A percentile compares a stretch with the other conserved stretches of the same genome.
These are phyloP conservation scores for Podospora fimiseda DNA, from an alignment of 495 filamentous ascomycete genomes.

Conservation along the genomic window DNA sequence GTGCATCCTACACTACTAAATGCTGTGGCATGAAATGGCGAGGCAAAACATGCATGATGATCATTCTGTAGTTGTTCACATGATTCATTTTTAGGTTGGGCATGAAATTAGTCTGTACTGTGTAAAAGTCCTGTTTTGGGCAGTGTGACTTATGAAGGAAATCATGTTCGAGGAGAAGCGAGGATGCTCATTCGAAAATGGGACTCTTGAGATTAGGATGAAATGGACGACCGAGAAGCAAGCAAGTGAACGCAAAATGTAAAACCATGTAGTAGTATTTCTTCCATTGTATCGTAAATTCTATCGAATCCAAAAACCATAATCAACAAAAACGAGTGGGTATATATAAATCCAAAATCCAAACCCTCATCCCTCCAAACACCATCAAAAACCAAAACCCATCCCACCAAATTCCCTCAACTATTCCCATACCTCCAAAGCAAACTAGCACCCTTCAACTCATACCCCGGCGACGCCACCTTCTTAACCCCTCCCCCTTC, in stretches of 20 bases:
- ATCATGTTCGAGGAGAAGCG: too few relatives aligned
- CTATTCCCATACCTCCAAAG: slow-evolving; percentile 31
- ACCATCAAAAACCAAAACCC: neutral
- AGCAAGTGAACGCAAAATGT: too few relatives aligned
- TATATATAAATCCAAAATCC: slow-evolving; percentile 2
- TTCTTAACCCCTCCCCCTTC: neutral
- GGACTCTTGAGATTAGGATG: neutral
- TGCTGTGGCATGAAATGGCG: too few relatives aligned
- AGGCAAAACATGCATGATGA: too few relatives aligned
- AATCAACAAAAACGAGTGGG: neutral
- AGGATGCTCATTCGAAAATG: too few relatives aligned
- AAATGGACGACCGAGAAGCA: neutral
- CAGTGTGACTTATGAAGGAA: neutral
- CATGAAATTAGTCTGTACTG: too few relatives aligned
- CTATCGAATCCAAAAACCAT: neutral
- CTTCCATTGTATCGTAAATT: too few relatives aligned
- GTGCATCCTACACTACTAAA: too few relatives aligned
- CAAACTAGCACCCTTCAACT: slow-evolving; percentile 31
- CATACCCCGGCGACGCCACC: slow-evolving; percentile 9
- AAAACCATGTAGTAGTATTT: too few relatives aligned
- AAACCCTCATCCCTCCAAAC: neutral
- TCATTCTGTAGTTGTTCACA: too few relatives aligned
- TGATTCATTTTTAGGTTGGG: too few relatives aligned
- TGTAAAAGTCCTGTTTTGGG: neutral
- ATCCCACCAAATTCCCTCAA: slow-evolving; percentile 13